Conservation (phyloP, 2,329 filamentous ascomycete species). For the Calonectria multiphialidica region DNA sequence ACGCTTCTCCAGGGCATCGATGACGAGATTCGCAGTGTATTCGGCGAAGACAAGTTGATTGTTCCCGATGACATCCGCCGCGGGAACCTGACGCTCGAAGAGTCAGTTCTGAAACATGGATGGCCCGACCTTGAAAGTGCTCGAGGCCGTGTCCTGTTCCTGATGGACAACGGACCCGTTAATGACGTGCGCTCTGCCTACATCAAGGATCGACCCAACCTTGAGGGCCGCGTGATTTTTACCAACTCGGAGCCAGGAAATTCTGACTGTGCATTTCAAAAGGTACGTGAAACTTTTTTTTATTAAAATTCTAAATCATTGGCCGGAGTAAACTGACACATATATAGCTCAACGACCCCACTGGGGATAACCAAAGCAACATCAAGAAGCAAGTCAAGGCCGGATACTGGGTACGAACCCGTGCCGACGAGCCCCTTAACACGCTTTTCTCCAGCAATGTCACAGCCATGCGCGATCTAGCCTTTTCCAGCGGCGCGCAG, state of each 20-base stretch:
- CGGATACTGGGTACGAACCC: conserved; percentile 62
- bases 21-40: conserved; percentile 58
- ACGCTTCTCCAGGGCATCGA: conserved; percentile 58
- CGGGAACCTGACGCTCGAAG: conserved; percentile 56
- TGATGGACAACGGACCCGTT: conserved; percentile 62
- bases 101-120: conserved; percentile 58
- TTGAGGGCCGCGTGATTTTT: conserved; percentile 60
- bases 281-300: conserved; percentile 28
- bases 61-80: conserved; percentile 60
- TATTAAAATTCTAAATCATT: neutral
- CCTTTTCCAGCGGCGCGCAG: conserved; percentile 61
- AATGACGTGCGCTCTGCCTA: conserved; percentile 45
- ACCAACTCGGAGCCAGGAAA: conserved; percentile 60
- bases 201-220: conserved; percentile 40
- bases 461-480: conserved; percentile 54
- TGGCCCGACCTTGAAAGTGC: conserved; percentile 60
- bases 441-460: conserved; percentile 56
- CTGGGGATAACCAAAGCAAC: conserved; percentile 47
- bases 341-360: conserved; percentile 56
- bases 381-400: conserved; percentile 59
- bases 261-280: conserved; percentile 61
- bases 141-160: conserved; percentile 61
- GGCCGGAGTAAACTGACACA: neutral
- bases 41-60: conserved; percentile 55
- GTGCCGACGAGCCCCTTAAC: conserved; percentile 58